A percentile compares a stretch with the other conserved stretches of the same genome.
phyloP scores from a whole-genome alignment of 1,284 basidiomycete species.

The Crucibulum cyathiforme region DNA sequence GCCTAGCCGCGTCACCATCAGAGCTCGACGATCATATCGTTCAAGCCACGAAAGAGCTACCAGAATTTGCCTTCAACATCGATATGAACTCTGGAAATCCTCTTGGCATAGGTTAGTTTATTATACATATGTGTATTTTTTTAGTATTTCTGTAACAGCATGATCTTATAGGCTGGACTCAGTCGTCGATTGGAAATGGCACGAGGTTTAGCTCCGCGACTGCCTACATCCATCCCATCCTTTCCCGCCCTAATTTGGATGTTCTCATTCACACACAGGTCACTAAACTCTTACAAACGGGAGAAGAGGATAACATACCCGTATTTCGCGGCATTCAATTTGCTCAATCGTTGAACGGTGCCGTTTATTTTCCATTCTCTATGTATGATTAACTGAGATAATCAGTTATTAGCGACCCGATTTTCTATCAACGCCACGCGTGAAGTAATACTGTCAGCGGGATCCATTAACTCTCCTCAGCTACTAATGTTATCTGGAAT shows the following conservation, averaged over 20 bases:
- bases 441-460: conserved; percentile 45
- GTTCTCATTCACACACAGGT: conserved; percentile 37
- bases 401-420: conserved; percentile 7
- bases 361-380: background rate
- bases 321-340: background rate
- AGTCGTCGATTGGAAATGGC: conserved; percentile 30
- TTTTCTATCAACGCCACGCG: conserved; percentile 6
- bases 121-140: background rate
- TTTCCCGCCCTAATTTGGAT: conserved; percentile 35
- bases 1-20: no score
- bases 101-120: no score
- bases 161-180: conserved; percentile 20
- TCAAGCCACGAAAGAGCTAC: no score
- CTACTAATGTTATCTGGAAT: conserved; percentile 47
- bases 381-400: no score
- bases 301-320: conserved; percentile 2
- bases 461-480: conserved; percentile 16
- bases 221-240: conserved; percentile 38
- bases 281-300: conserved; percentile 25
- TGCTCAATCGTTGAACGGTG: background rate
- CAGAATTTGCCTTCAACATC: no score
- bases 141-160: no score
- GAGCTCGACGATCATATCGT: no score
- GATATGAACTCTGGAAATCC: conserved; percentile 28
- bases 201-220: conserved; percentile 42